phyloP scores from a whole-genome alignment of 164 flowering plant species.

The grape (Vitis vinifera) region ASM3070453v1 NC_081812.1:6788001-6788500 shows the following conservation, averaged over 20 bases:
- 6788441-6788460: no score
- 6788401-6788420: not conserved
- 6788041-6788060: no score
- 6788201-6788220: constrained; percentile 4
- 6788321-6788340: not conserved
- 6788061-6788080: no score
- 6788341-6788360: not conserved
- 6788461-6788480: no score
- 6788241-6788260: not conserved
- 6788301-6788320: not conserved
- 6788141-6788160: constrained; percentile 4
- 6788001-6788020: no score
- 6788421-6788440: not conserved
- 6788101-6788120: no score
- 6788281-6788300: not conserved
- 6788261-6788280: constrained; percentile 1
- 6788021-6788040: no score
- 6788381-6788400: no score
- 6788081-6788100: no score
- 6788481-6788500: no score
- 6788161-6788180: constrained; percentile 1
- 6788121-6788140: not conserved
- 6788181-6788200: constrained; percentile 4
- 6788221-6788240: constrained; percentile 5
- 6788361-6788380: no score